These are phyloP conservation scores for Raphanus sativus DNA, from an alignment of 345 rosid species.

Conservation along the genomic window DNA sequence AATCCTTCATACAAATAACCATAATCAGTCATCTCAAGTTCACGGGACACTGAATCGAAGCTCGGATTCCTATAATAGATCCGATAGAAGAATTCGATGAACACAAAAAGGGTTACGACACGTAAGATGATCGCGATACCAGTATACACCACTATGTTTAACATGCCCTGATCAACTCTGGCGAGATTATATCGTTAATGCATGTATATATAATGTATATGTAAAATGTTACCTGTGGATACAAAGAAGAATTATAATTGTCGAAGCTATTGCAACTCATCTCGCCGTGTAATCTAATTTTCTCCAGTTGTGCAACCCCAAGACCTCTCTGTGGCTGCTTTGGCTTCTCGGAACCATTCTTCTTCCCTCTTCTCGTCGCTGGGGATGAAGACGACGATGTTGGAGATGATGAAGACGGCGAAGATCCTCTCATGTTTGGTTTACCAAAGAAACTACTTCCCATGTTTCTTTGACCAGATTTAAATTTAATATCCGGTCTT, in stretches of 20 bases:
- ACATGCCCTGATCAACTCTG: not conserved
- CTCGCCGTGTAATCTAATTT: constrained; percentile 77
- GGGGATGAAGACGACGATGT: constrained; percentile 43
- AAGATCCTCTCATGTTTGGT: constrained; percentile 51
- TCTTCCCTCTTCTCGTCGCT: constrained; percentile 76
- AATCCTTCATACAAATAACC: not conserved
- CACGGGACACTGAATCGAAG: not conserved
- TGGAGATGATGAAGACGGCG: constrained; percentile 28
- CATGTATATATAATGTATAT: not conserved
- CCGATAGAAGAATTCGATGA: not conserved
- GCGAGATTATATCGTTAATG: not conserved
- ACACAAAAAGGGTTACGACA: not conserved
- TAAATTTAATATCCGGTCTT: not conserved
- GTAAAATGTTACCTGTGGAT: constrained; percentile 55
- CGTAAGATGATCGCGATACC: not conserved
- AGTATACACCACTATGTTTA: not conserved
- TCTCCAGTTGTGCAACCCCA: constrained; percentile 97
- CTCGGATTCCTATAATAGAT: not conserved
- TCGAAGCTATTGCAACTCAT: constrained; percentile 40
- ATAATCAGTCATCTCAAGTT: not conserved
- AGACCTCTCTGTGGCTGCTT: constrained; percentile 98
- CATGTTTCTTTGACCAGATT: constrained; percentile 45
- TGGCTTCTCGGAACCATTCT: constrained; percentile 66
- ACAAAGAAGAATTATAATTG: constrained; percentile 44
- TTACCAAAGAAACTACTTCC: constrained; percentile 74